Conservation (phyloP, 2,329 filamentous ascomycete genomes). For the Ceratocystis diversiconidia region DNA sequence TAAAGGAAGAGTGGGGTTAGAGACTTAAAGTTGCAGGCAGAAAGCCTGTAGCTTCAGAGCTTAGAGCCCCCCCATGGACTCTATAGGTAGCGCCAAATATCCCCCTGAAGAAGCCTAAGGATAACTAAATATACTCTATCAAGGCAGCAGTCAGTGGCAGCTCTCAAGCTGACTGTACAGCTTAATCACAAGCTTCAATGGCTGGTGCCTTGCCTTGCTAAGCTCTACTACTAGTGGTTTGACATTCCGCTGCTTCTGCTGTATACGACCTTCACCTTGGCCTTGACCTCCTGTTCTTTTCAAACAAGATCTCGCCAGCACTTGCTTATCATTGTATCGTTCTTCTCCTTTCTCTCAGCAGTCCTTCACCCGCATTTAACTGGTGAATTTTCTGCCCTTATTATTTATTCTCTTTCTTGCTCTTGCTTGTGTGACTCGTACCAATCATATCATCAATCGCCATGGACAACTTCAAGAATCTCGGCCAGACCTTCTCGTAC, state of each 20-base stretch:
- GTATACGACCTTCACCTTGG: neutral
- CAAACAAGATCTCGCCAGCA: neutral
- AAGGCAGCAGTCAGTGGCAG: neutral
- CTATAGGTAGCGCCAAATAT: neutral
- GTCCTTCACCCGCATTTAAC: too few relatives aligned
- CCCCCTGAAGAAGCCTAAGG: neutral
- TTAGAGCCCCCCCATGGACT: neutral
- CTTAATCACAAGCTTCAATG: constrained; percentile 8
- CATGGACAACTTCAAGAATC: constrained; percentile 19
- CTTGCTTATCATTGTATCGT: neutral
- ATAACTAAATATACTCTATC: too few relatives aligned
- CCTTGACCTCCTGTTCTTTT: neutral
- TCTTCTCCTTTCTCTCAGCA: too few relatives aligned
- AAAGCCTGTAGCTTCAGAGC: neutral
- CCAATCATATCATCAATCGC: neutral
- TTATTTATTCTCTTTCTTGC: neutral
- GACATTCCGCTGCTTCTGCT: neutral
- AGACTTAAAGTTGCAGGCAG: neutral
- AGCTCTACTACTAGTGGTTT: neutral
- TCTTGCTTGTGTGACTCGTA: neutral
- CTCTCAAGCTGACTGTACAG: neutral
- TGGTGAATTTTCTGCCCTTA: neutral
- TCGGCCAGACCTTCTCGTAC: constrained; percentile 19
- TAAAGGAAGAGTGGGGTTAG: neutral
- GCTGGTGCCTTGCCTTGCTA: constrained; percentile 3